These are phyloP conservation scores for Trebouxiophyceae sp. DNA, from an alignment of 163 green algal genomes.

Conservation along the genomic window DNA sequence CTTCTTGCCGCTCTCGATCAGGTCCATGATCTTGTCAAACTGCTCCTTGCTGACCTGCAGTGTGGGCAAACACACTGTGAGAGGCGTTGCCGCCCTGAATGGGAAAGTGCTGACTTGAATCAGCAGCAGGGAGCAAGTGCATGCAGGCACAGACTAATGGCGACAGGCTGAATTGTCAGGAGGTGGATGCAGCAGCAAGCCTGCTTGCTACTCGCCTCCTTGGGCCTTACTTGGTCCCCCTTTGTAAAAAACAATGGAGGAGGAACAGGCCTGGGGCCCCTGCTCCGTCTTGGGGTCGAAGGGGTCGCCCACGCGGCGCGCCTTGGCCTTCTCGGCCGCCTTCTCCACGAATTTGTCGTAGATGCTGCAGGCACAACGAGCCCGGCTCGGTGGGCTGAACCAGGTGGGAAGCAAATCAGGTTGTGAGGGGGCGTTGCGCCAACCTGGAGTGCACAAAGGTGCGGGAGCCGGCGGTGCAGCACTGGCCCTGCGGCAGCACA, in stretches of 20 bases:
- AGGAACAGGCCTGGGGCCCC: conserved; percentile 64
- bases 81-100: background rate
- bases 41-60: conserved; percentile 18
- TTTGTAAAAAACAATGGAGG: too few species aligned
- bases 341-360: conserved; percentile 66
- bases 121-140: background rate
- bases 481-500: conserved; percentile 32
- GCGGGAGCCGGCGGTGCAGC: conserved; percentile 45
- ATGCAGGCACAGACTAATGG: too few species aligned
- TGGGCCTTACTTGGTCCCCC: too few species aligned
- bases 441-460: conserved; percentile 52
- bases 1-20: conserved; percentile 48
- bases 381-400: too few species aligned
- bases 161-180: too few species aligned
- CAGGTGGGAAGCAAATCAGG: too few species aligned
- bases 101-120: background rate
- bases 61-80: background rate
- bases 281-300: conserved; percentile 49
- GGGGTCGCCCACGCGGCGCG: conserved; percentile 58
- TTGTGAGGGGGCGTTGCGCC: too few species aligned
- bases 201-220: too few species aligned
- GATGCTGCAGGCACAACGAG: conserved; percentile 25
- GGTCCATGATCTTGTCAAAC: conserved; percentile 65
- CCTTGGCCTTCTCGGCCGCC: conserved; percentile 26
- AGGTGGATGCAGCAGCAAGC: too few species aligned